Evolutionary conservation across 108 stramenopile genomes (phyloP).

Genomic region (Pseudonitzschia multistriata): DNA sequence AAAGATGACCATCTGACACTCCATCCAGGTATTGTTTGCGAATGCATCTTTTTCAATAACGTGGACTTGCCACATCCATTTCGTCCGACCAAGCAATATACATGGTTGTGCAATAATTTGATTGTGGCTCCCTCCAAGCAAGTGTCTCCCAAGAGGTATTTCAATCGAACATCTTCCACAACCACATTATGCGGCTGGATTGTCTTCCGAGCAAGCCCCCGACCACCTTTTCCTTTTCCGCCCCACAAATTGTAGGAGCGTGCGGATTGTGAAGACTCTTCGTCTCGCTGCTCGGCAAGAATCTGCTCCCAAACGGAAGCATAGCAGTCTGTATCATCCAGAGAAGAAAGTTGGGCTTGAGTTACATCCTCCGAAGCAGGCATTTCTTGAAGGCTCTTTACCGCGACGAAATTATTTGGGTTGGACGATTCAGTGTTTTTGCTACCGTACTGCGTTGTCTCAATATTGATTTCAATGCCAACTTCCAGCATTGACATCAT

Average conservation of each 20-base stretch:
- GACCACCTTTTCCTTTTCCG: slow-evolving; percentile 76
- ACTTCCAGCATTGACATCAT: too few species aligned
- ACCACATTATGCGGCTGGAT: slow-evolving; percentile 67
- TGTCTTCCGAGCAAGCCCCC: slow-evolving; percentile 58
- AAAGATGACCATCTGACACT: slow-evolving; percentile 56
- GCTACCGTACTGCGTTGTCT: too few species aligned
- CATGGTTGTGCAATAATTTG: slow-evolving; percentile 59
- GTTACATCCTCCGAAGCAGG: slow-evolving; percentile 13
- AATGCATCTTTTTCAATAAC: slow-evolving; percentile 60
- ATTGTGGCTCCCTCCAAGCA: slow-evolving; percentile 62
- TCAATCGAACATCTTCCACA: slow-evolving; percentile 60
- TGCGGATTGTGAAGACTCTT: neutral
- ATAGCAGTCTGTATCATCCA: slow-evolving; percentile 69
- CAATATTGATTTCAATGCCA: too few species aligned
- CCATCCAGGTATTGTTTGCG: slow-evolving; percentile 78
- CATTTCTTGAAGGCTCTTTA: too few species aligned
- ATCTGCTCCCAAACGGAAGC: slow-evolving; percentile 68
- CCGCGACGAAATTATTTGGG: too few species aligned
- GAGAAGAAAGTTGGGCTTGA: slow-evolving; percentile 48
- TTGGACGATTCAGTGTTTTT: too few species aligned
- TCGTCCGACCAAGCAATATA: slow-evolving; percentile 68
- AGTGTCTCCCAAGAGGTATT: slow-evolving; percentile 45
- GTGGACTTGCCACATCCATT: slow-evolving; percentile 74
- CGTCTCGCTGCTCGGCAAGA: slow-evolving; percentile 24
- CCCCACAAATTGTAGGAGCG: slow-evolving; percentile 43